Evolutionary conservation across 2,329 filamentous ascomycete genomes (phyloP).

Genomic region (Aspergillus sp.): DNA sequence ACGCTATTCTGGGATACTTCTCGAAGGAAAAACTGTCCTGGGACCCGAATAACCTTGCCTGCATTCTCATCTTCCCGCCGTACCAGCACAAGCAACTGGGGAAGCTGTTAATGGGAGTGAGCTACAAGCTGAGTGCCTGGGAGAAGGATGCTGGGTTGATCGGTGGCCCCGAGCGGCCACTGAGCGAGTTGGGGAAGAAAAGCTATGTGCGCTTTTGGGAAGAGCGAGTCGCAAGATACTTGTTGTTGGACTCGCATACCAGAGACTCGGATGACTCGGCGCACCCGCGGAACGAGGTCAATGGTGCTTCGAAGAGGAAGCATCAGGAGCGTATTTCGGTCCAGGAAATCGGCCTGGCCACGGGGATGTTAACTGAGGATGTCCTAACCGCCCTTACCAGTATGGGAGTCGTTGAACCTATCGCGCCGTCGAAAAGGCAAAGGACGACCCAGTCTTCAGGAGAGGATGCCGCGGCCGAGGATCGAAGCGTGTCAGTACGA

Average conservation of each 20-base stretch:
- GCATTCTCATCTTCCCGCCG: constrained; percentile 89
- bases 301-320: constrained; percentile 36
- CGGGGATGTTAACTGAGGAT: constrained; percentile 79
- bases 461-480: constrained; percentile 15
- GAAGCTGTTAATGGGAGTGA: constrained; percentile 80
- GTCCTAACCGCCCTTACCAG: constrained; percentile 67
- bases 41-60: constrained; percentile 97
- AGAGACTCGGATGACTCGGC: constrained; percentile 18
- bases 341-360: constrained; percentile 62
- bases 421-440: constrained; percentile 45
- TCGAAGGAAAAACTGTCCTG: constrained; percentile 98
- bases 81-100: constrained; percentile 89
- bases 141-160: constrained; percentile 58
- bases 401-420: constrained; percentile 60
- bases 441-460: constrained; percentile 27
- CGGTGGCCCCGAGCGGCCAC: constrained; percentile 87
- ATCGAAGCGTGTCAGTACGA: constrained; percentile 39
- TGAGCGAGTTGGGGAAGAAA: constrained; percentile 72
- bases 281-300: constrained; percentile 18
- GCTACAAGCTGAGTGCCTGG: constrained; percentile 79
- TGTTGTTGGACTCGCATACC: constrained; percentile 32
- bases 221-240: constrained; percentile 65
- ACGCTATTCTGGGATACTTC: constrained; percentile 85
- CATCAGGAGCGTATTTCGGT: constrained; percentile 50
- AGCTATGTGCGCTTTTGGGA: constrained; percentile 84